Conservation (phyloP, 75 land plant species). For the Picea sitchensis region DNA sequence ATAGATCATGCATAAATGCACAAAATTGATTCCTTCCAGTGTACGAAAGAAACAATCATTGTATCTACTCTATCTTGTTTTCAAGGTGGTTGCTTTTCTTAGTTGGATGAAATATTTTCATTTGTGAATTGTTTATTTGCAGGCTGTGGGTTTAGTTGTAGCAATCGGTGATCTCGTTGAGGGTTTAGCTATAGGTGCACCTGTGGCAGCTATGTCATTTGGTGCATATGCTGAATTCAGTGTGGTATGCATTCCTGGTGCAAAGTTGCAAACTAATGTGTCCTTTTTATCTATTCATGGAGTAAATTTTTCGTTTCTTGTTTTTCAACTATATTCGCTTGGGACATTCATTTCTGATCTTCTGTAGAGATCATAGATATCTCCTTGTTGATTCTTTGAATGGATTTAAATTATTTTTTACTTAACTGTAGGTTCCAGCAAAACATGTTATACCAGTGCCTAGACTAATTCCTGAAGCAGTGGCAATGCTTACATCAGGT, state of each 20-base stretch:
- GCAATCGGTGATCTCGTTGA: conserved; percentile 66
- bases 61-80: not conserved
- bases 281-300: not conserved
- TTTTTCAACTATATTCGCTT: not conserved
- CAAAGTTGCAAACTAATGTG: not conserved
- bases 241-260: conserved; percentile 35
- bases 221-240: conserved; percentile 88
- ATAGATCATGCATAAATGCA: not conserved
- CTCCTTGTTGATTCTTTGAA: not conserved
- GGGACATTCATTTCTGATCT: not conserved
- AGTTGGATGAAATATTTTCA: not conserved
- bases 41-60: not conserved
- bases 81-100: not conserved
- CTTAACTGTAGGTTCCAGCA: conserved; percentile 63
- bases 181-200: conserved; percentile 60
- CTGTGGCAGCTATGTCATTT: conserved; percentile 81
- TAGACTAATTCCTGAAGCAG: conserved; percentile 87
- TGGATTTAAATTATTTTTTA: not conserved
- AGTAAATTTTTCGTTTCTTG: not conserved
- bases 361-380: not conserved
- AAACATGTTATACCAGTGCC: conserved; percentile 74
- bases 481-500: conserved; percentile 98
- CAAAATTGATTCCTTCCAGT: not conserved
- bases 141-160: conserved; percentile 95
- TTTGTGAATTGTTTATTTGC: conserved; percentile 19